Base-by-base conservation (phyloP, 768 basidiomycete genomes). In the Harrya chromipes region DNA sequence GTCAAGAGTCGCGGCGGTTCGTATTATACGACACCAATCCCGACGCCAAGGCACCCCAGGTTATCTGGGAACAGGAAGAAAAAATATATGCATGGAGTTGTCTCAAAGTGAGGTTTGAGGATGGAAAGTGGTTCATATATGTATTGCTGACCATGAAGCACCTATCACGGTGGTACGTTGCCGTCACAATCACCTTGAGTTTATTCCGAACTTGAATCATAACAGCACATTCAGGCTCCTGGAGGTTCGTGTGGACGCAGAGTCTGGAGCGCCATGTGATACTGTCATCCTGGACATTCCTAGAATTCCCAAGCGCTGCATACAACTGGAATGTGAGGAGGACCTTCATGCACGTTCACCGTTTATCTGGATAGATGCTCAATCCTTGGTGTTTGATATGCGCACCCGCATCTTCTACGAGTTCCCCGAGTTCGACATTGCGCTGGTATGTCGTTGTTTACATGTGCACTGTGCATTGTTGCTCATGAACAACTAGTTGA, bases 21-120 rank as follows among this genome's bases (percentile, higher is more conserved):
- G 41, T 46, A 8, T 14, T 47, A 29, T 54, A 47, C 8, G 50
- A 52, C 27, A 43, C n/a, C 7, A 4, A 16, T n/a, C n/a, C n/a
- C n/a, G n/a, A n/a, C n/a, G n/a, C n/a, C n/a, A n/a, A n/a, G n/a
- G n/a, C n/a, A n/a, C n/a, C n/a, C n/a, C n/a, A n/a, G n/a, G n/a
- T n/a, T n/a, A n/a, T n/a, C n/a, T n/a, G n/a, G n/a, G n/a, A n/a
- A n/a, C n/a, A n/a, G n/a, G n/a, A n/a, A n/a, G n/a, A n/a, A n/a
- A n/a, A n/a, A n/a, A n/a, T n/a, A n/a, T n/a, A n/a, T n/a, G n/a
- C n/a, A n/a, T n/a, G n/a, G n/a, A n/a, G n/a, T n/a, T n/a, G n/a
- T n/a, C n/a, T n/a, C n/a, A n/a, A n/a, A n/a, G n/a, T n/a, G n/a
- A n/a, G n/a, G n/a, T n/a, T n/a, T n/a, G n/a, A n/a, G n/a, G n/a